Percentiles rank a stretch among this genome's conserved stretches.
phyloP scores from a whole-genome alignment of 257 asterid genomes.

The Ajuga chamaepitys region DNA sequence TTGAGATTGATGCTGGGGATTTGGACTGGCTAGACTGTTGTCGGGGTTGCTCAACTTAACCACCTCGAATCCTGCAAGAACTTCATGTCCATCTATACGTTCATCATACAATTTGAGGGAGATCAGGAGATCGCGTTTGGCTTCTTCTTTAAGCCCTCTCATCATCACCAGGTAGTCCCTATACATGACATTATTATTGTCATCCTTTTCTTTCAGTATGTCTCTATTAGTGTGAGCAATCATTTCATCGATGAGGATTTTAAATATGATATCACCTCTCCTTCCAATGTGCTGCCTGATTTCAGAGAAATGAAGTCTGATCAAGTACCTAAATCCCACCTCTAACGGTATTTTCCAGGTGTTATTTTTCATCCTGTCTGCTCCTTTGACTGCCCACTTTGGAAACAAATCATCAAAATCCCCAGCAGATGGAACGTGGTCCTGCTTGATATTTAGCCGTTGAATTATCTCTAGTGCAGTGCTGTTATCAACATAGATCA shows the following conservation, averaged over 20 bases:
- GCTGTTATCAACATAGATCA: constrained; percentile 28
- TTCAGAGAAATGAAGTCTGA: constrained; percentile 34
- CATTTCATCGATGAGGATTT: constrained; percentile 29
- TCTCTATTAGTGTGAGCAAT: constrained; percentile 24
- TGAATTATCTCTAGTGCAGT: constrained; percentile 39
- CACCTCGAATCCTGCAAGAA: constrained; percentile 37
- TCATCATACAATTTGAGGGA: constrained; percentile 16
- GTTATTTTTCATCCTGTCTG: not conserved
- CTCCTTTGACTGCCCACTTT: constrained; percentile 19
- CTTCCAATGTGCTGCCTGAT: constrained; percentile 21
- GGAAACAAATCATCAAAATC: no score
- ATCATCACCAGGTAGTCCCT: constrained; percentile 37
- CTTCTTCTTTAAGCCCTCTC: constrained; percentile 28
- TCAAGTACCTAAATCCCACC: constrained; percentile 52
- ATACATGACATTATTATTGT: constrained; percentile 11
- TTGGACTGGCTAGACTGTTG: no score
- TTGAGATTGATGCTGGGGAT: not conserved
- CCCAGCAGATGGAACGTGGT: constrained; percentile 12
- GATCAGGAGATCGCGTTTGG: constrained; percentile 23
- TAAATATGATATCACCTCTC: constrained; percentile 22
- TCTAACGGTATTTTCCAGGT: constrained; percentile 40
- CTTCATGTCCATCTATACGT: constrained; percentile 8
- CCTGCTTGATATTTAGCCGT: constrained; percentile 23
- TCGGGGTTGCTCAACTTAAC: constrained; percentile 43
- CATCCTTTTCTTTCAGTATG: constrained; percentile 24